A percentile compares a stretch with the other conserved stretches of the same genome.
These are phyloP conservation scores for Rhodosorus marinus DNA, from an alignment of 23 red algal genomes.

Conservation along the genomic window DNA sequence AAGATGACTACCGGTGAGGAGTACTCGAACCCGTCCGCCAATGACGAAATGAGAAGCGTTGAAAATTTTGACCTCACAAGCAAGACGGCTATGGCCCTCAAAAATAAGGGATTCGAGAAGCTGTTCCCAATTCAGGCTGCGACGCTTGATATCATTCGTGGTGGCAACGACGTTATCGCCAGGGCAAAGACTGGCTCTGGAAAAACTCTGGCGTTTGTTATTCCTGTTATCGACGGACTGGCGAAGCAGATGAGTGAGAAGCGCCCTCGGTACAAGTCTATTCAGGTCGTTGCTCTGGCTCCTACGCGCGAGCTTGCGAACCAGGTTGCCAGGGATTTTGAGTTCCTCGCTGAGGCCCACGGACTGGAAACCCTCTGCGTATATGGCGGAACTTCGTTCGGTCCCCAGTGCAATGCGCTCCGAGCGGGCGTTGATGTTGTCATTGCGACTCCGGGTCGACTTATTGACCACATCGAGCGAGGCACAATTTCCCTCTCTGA, in stretches of 20 bases:
- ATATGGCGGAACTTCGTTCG: conserved; percentile 28
- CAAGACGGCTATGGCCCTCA: conserved; percentile 8
- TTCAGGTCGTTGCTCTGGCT: conserved; percentile 31
- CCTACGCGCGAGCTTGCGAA: conserved; percentile 67
- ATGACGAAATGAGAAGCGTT: no score
- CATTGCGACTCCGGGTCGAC: conserved; percentile 45
- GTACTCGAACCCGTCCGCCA: no score
- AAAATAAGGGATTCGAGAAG: conserved; percentile 18
- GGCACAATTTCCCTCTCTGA: conserved; percentile 6
- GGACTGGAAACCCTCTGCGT: conserved; percentile 23
- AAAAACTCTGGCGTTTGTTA: conserved; percentile 86
- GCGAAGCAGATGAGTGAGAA: conserved; percentile 4
- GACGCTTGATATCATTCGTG: conserved; percentile 32
- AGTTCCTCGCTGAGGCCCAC: conserved; percentile 25
- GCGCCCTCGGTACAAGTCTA: neutral
- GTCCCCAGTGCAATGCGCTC: conserved; percentile 19
- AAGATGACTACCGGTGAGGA: no score
- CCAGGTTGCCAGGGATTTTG: conserved; percentile 53
- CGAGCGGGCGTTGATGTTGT: conserved; percentile 42
- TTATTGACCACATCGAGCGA: conserved; percentile 61
- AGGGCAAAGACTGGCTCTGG: conserved; percentile 74
- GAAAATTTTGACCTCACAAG: conserved; percentile 15
- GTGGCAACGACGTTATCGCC: conserved; percentile 54
- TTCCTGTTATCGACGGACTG: conserved; percentile 65
- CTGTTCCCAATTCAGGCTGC: conserved; percentile 74